A percentile compares a stretch with the other conserved stretches of the same genome.
Conservation (phyloP, 176 grass and related monocot genomes). For the Cocos nucifera region DNA sequence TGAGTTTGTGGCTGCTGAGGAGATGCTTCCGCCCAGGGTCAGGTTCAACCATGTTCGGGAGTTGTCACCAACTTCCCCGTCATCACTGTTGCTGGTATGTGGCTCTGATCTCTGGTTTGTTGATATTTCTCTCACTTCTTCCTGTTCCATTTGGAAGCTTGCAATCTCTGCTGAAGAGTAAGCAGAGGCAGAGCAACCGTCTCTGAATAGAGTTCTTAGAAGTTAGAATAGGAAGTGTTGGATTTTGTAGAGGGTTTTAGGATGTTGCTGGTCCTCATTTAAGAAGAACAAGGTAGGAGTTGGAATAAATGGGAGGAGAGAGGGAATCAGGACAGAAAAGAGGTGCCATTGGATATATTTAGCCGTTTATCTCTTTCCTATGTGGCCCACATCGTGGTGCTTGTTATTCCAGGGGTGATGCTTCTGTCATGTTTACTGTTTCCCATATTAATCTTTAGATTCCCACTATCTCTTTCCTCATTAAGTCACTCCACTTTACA, state of each 20-base stretch:
- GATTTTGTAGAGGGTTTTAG: background rate
- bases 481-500: conserved; percentile 11
- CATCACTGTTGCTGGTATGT: background rate
- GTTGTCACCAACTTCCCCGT: background rate
- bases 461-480: conserved; percentile 7
- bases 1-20: background rate
- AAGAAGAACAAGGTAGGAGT: conserved; percentile 1
- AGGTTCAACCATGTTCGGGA: conserved; percentile 9
- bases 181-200: background rate
- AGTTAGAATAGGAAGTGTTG: background rate
- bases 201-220: background rate
- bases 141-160: background rate
- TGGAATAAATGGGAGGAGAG: background rate
- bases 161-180: background rate
- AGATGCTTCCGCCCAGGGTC: conserved; percentile 3
- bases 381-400: background rate
- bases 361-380: background rate
- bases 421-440: background rate
- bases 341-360: conserved; percentile 3
- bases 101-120: background rate
- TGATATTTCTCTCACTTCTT: background rate
- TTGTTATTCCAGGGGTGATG: background rate
- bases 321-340: background rate
- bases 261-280: conserved; percentile 7
- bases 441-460: conserved; percentile 4